phyloP scores from a whole-genome alignment of 129 eudicot species.

The Kitagawia praeruptora region DNA sequence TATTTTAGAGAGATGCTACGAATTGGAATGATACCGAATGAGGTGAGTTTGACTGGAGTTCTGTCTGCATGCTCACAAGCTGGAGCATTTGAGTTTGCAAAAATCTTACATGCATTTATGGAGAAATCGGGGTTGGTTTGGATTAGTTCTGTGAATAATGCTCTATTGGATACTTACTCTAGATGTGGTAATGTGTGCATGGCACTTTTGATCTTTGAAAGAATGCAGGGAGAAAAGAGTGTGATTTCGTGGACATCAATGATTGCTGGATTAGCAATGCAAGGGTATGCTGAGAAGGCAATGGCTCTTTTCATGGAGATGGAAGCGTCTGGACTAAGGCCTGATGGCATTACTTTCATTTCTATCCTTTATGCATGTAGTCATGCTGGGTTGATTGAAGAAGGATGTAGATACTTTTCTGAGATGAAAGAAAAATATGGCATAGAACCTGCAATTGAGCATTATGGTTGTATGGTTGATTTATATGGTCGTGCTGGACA shows the following conservation, averaged over 20 bases:
- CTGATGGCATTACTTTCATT: slow-evolving; percentile 16
- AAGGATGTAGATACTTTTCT: slow-evolving; percentile 14
- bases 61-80: slow-evolving; percentile 13
- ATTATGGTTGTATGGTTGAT: slow-evolving; percentile 25
- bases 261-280: slow-evolving; percentile 23
- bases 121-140: slow-evolving; percentile 11
- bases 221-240: slow-evolving; percentile 13
- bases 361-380: slow-evolving; percentile 22
- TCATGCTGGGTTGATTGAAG: slow-evolving; percentile 26
- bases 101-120: slow-evolving; percentile 7
- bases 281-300: slow-evolving; percentile 19
- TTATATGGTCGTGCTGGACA: slow-evolving; percentile 21
- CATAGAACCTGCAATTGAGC: slow-evolving; percentile 16
- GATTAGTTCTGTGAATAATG: slow-evolving; percentile 19
- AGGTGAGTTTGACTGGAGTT: slow-evolving; percentile 11
- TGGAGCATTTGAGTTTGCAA: slow-evolving; percentile 13
- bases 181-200: slow-evolving; percentile 20
- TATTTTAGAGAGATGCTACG: slow-evolving; percentile 10
- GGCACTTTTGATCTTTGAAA: slow-evolving; percentile 18
- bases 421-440: slow-evolving; percentile 14
- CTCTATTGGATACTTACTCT: slow-evolving; percentile 19
- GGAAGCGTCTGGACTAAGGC: slow-evolving; percentile 9
- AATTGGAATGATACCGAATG: slow-evolving; percentile 6
- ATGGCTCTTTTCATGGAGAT: slow-evolving; percentile 11
- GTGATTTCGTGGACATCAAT: slow-evolving; percentile 25